A percentile compares a stretch with the other conserved stretches of the same genome.
Conservation (phyloP, 768 basidiomycete species). For the Mycena albidolilacea region DNA sequence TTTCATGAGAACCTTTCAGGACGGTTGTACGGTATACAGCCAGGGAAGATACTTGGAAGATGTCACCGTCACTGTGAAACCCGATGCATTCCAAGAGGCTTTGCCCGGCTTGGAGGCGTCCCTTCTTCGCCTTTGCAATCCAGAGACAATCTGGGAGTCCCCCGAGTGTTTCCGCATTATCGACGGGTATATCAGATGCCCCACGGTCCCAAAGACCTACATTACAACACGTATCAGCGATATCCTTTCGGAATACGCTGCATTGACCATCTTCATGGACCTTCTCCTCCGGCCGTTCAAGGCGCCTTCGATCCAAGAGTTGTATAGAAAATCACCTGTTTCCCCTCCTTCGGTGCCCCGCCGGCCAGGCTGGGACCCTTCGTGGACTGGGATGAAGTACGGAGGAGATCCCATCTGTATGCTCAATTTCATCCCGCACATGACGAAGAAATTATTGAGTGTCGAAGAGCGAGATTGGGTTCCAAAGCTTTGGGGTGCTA, state of each 20-base stretch:
- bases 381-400: slow-evolving; percentile 9
- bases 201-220: neutral
- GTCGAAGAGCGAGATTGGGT: neutral
- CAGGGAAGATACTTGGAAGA: slow-evolving; percentile 10
- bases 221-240: neutral
- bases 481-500: neutral
- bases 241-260: neutral
- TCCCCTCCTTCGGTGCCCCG: neutral
- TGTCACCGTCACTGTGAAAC: neutral
- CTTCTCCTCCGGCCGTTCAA: slow-evolving; percentile 8
- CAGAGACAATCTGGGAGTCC: slow-evolving; percentile 3
- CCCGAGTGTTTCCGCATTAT: slow-evolving; percentile 3
- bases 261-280: slow-evolving; percentile 9
- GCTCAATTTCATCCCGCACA: neutral
- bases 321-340: neutral
- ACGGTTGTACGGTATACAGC: neutral
- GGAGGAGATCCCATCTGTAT: slow-evolving; percentile 2
- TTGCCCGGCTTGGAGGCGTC: neutral
- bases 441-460: neutral
- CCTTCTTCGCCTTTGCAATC: slow-evolving; percentile 8
- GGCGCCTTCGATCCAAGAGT: slow-evolving; percentile 1
- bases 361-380: slow-evolving; percentile 8
- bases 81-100: neutral
- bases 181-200: neutral
- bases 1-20: neutral